Base-by-base conservation (phyloP, 1,139 yeast species). In the Blastobotrys apis region DNA sequence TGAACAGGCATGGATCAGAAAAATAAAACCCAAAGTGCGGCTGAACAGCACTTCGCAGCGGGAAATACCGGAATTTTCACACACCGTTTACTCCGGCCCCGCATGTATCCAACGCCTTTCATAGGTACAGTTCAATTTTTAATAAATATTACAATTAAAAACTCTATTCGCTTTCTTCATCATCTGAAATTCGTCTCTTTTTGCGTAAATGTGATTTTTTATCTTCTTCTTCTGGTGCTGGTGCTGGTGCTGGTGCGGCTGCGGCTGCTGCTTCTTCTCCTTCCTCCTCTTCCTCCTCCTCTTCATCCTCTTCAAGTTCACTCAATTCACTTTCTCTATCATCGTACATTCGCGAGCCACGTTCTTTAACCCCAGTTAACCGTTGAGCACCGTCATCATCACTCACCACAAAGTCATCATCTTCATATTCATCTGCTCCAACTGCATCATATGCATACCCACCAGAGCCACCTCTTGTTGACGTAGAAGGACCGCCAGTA, bases 301-400 rank as follows among this genome's bases (percentile, higher is more conserved):
- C 75, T 1, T 69, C 73, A 5, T 63, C 63, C 1, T 59, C 64
- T 30, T 57, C 68, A 8, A 60, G 68, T 19, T 62, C 64, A 16
- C 56, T 62, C 3, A 55, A 60, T 3, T 54, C 49, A 5, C 47
- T 54, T 38, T 55, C 51, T 15, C 55, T 45, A 33, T 62, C 59
- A 30, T 58, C 62, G 53, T 78, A 78, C 49, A 68, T 68, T 21
- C 74, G 70, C 5, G 77, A 76, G 6, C 84, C 83, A 32, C 71
- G 74, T 40, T 72, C 68, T 60, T 84, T 84, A 45, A 82, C 69
- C 47, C 73, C 72, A 50, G 74, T 75, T 58, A 84, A 69, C 53
- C 88, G 71, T 53, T 78, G 81, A 0, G 86, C 85, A 8, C 71
- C 78, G 29, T 75, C 84, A 45, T 25, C 74, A 20, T 29, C 34